Evolutionary conservation across 1,139 yeast genomes (phyloP).

Genomic region (Nakaseomyces nivariensis): DNA sequence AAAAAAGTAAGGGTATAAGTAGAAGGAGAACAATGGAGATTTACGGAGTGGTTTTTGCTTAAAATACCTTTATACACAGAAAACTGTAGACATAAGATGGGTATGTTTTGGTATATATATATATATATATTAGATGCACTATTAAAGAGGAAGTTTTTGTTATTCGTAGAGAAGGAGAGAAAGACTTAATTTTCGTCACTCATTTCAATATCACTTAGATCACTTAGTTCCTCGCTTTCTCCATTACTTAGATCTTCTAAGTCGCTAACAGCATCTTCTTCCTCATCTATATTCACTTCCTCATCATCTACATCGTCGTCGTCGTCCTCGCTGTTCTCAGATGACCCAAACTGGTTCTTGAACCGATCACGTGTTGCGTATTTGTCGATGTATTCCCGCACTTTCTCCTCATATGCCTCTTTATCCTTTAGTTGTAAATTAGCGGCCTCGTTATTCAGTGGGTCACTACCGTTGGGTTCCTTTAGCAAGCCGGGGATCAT

Average conservation of each 20-base stretch:
- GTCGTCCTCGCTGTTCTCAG: conserved; percentile 41
- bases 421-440: conserved; percentile 68
- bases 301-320: conserved; percentile 32
- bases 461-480: conserved; percentile 92
- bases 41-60: too few species aligned
- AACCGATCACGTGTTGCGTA: conserved; percentile 55
- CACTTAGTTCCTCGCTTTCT: conserved; percentile 36
- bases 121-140: too few species aligned
- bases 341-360: conserved; percentile 36
- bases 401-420: conserved; percentile 55
- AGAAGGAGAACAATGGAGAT: neutral
- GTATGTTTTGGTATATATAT: too few species aligned
- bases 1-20: neutral
- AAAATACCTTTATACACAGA: too few species aligned
- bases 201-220: conserved; percentile 31
- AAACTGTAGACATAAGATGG: too few species aligned
- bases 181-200: conserved; percentile 34
- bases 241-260: conserved; percentile 15
- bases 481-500: conserved; percentile 85
- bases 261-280: conserved; percentile 11
- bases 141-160: too few species aligned
- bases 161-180: neutral
- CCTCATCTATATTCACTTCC: conserved; percentile 12
- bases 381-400: conserved; percentile 59
- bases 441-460: conserved; percentile 87